Evolutionary conservation across 2,329 filamentous ascomycete species (phyloP).

Genomic region (Verticillium albo-atrum): DNA sequence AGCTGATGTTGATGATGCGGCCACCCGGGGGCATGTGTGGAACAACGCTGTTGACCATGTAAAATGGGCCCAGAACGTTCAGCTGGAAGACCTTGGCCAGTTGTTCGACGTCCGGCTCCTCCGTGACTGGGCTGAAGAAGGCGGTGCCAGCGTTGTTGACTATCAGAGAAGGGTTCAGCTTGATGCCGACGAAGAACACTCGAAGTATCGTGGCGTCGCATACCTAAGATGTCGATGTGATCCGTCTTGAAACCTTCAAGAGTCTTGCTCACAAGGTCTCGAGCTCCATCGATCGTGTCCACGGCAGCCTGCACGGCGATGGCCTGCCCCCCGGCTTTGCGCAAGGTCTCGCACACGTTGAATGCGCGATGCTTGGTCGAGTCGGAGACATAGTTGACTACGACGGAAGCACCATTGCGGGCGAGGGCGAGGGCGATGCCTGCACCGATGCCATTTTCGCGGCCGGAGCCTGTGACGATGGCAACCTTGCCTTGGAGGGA

Average conservation of each 20-base stretch:
- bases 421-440: conserved; percentile 34
- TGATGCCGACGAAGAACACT: too few species aligned
- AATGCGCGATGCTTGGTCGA: conserved; percentile 21
- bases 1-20: conserved; percentile 28
- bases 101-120: conserved; percentile 18
- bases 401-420: conserved; percentile 34
- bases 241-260: conserved; percentile 26
- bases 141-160: conserved; percentile 33
- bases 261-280: conserved; percentile 26
- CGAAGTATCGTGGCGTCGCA: not conserved
- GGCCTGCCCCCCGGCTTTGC: conserved; percentile 18
- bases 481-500: conserved; percentile 35
- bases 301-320: conserved; percentile 29
- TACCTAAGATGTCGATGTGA: conserved; percentile 32
- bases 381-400: conserved; percentile 34
- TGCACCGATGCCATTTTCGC: conserved; percentile 38
- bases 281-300: conserved; percentile 22
- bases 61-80: conserved; percentile 30
- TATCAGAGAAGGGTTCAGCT: not conserved
- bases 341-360: conserved; percentile 17
- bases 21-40: conserved; percentile 30
- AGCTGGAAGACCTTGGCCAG: conserved; percentile 22
- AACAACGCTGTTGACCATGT: conserved; percentile 25
- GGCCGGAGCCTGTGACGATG: conserved; percentile 39
- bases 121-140: conserved; percentile 12